Evolutionary conservation across 176 grass and related monocot species (phyloP).

Genomic region (Dendrocalamus sinicus): DNA sequence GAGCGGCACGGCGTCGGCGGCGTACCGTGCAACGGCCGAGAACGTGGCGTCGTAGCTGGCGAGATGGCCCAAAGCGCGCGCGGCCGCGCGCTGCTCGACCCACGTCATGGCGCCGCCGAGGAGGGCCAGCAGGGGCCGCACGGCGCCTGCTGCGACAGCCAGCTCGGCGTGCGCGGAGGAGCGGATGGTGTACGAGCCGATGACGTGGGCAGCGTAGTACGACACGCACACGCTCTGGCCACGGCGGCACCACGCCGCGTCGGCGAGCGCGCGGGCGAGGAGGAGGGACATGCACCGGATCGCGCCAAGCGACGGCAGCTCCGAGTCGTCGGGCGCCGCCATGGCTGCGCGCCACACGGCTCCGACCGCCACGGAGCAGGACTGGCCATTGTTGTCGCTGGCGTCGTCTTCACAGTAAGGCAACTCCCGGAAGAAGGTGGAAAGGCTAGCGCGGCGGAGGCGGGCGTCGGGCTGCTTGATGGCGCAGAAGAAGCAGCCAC

Average conservation of each 20-base stretch:
- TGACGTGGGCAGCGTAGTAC: conserved; percentile 83
- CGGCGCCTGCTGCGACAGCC: conserved; percentile 63
- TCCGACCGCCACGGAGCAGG: conserved; percentile 45
- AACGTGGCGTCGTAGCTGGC: conserved; percentile 89
- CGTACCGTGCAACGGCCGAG: conserved; percentile 55
- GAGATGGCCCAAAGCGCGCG: conserved; percentile 83
- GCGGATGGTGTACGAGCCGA: conserved; percentile 89
- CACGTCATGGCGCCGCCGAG: conserved; percentile 76
- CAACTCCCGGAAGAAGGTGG: conserved; percentile 70
- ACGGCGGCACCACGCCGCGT: conserved; percentile 54
- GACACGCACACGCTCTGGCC: conserved; percentile 69
- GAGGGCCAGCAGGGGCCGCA: conserved; percentile 58
- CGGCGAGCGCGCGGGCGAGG: conserved; percentile 60
- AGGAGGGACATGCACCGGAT: conserved; percentile 92
- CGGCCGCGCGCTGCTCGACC: conserved; percentile 84
- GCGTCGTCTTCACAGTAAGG: conserved; percentile 51
- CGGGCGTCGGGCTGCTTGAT: conserved; percentile 63
- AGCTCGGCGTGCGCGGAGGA: conserved; percentile 65
- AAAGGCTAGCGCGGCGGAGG: conserved; percentile 50
- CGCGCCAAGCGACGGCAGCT: conserved; percentile 78
- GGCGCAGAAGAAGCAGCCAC: conserved; percentile 77
- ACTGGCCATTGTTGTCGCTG: conserved; percentile 7
- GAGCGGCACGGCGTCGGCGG: conserved; percentile 67
- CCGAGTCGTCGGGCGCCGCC: conserved; percentile 68
- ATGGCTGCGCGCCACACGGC: conserved; percentile 83